Percentiles rank a stretch among this genome's conserved stretches.
These are phyloP conservation scores for Coprinellus aureogranulatus DNA, from an alignment of 768 basidiomycete genomes.

Conservation along the genomic window DNA sequence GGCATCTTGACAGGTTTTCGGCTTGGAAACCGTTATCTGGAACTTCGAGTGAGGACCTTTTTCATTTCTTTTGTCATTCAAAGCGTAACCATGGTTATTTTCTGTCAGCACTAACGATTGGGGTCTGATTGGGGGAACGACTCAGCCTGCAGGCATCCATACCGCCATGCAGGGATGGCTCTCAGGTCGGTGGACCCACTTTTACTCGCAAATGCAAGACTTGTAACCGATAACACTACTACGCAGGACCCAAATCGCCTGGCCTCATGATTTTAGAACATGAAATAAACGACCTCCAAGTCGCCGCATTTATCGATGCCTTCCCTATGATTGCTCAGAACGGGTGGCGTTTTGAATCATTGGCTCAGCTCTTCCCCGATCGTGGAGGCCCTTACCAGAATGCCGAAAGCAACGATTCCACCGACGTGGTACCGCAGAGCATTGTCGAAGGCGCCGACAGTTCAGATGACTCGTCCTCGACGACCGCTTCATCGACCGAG, in stretches of 20 bases:
- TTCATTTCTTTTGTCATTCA: neutral
- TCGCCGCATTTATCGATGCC: constrained; percentile 63
- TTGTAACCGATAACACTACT: neutral
- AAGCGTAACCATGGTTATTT: neutral
- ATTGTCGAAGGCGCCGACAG: neutral
- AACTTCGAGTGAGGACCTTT: constrained; percentile 75
- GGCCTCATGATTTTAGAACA: constrained; percentile 87
- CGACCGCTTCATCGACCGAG: neutral
- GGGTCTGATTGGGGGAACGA: constrained; percentile 49
- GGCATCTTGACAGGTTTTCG: constrained; percentile 50
- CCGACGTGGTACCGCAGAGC: constrained; percentile 24
- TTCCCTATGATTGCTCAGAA: constrained; percentile 62
- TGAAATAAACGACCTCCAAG: constrained; percentile 61
- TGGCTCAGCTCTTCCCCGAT: constrained; percentile 42
- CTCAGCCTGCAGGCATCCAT: constrained; percentile 47
- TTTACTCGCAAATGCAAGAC: neutral
- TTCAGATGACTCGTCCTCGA: neutral
- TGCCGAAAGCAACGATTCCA: constrained; percentile 31
- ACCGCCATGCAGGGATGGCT: constrained; percentile 55
- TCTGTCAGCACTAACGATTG: constrained; percentile 68
- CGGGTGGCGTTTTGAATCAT: constrained; percentile 68
- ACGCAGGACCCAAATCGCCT: constrained; percentile 67
- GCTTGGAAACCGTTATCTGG: constrained; percentile 83
- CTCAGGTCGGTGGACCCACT: constrained; percentile 33
- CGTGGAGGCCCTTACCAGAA: constrained; percentile 45